Evolutionary conservation across 768 basidiomycete genomes (phyloP), one percentile per base, ranked within the genome.

Genomic region (Lactarius hengduanensis): DNA sequence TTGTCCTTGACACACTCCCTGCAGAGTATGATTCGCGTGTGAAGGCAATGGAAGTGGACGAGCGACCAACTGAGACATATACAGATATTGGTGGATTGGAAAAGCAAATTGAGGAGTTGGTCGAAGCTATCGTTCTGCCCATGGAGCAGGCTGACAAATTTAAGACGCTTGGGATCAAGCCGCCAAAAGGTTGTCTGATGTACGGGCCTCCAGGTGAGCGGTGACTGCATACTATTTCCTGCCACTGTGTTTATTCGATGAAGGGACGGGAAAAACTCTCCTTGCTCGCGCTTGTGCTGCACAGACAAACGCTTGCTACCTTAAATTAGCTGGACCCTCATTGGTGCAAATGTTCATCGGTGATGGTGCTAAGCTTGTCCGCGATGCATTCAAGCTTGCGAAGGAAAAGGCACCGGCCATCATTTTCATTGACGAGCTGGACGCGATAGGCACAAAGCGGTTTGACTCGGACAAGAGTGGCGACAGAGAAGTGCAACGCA

Each of bases 291-390:
- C 97, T 53, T 98, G 97, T 77, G 97, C 97, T 4, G 96, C 96
- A 2, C 95, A 96, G 72, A 98, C 97, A 56, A 92, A 96, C 70
- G 97, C 97, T 9, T 98, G 96, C 77, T 99, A 96, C 76, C 85
- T 99, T 70, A 98, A 99, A 77, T 86, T 99, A 32, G 97, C 97
- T 41, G 97, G 94, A 22, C 96, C 97, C 30, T 96, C 96, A 59
- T 85, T 99, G 61, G 97, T 99, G 15, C 97, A 99, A 78, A 99
- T 98, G 97, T 99, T 96, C 77, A 99, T 99, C 71, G 97, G 97
- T 78, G 97, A 98, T 76, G 97, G 97, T 73, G 97, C 97, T 62
- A 98, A 98, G 77, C 87, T 99, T 59, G 97, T 99, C 26, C 92
- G 97, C 56, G 97, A 99, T 73, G 96, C 96, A 3, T 98, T 99